These are phyloP conservation scores for Kluyveromyces nonfermentans DNA, from an alignment of 805 yeast genomes.

Conservation along the genomic window DNA sequence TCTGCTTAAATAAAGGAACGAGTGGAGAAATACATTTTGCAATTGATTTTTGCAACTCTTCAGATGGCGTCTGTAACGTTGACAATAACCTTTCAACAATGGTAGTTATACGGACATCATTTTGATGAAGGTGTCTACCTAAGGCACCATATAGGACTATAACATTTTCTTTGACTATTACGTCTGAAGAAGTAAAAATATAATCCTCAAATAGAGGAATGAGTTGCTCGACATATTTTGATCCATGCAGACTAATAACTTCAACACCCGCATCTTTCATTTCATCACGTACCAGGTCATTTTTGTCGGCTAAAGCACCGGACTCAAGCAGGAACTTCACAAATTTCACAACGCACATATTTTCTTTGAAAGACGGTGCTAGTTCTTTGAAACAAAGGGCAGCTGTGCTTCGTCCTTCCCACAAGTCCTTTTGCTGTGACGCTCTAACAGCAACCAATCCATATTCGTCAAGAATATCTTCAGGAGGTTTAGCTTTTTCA, in stretches of 20 bases:
- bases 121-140: conserved; percentile 67
- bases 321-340: conserved; percentile 54
- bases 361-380: conserved; percentile 36
- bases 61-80: conserved; percentile 81
- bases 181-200: conserved; percentile 29
- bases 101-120: conserved; percentile 55
- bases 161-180: conserved; percentile 63
- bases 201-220: conserved; percentile 74
- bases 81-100: conserved; percentile 62
- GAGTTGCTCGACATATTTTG: conserved; percentile 54
- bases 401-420: conserved; percentile 80
- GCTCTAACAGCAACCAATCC: conserved; percentile 66
- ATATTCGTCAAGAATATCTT: conserved; percentile 66
- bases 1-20: conserved; percentile 45
- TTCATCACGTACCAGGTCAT: conserved; percentile 64
- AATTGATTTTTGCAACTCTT: conserved; percentile 81
- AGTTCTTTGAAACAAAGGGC: conserved; percentile 57
- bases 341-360: conserved; percentile 37
- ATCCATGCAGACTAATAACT: conserved; percentile 59
- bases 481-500: conserved; percentile 59
- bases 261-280: conserved; percentile 84
- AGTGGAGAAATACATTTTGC: conserved; percentile 81
- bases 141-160: conserved; percentile 85
- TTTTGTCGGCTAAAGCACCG: conserved; percentile 67
- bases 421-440: conserved; percentile 55